Evolutionary conservation across 139 green algal genomes (phyloP).

Genomic region (Coccomyxa sp.): DNA sequence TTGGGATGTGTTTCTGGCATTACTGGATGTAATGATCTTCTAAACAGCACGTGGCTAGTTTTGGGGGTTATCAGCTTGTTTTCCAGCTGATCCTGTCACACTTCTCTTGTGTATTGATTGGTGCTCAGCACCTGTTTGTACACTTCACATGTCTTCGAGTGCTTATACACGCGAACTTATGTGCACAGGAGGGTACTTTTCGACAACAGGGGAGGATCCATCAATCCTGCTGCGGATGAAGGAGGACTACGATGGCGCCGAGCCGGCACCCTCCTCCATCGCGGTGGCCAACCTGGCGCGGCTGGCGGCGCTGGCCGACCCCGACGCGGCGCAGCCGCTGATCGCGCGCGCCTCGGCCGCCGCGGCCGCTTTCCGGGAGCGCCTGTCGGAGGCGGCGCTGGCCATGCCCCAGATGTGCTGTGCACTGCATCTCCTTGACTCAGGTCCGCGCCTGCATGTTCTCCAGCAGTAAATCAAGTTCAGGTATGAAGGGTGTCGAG

Average conservation of each 20-base stretch:
- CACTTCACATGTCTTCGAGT: too few relatives aligned
- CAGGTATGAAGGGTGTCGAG: too few relatives aligned
- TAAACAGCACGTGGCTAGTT: too few relatives aligned
- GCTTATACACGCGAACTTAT: neutral
- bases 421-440: constrained; percentile 44
- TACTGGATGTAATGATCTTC: too few relatives aligned
- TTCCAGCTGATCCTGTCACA: too few relatives aligned
- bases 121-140: too few relatives aligned
- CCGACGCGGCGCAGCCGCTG: constrained; percentile 7
- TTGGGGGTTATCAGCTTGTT: too few relatives aligned
- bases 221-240: constrained; percentile 63
- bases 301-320: constrained; percentile 37
- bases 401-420: constrained; percentile 76
- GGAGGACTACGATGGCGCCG: constrained; percentile 82
- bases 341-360: constrained; percentile 9
- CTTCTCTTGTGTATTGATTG: too few relatives aligned
- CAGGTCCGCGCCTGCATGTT: constrained; percentile 53
- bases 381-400: constrained; percentile 51
- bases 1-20: too few relatives aligned
- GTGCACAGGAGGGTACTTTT: constrained; percentile 65
- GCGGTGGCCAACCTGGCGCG: constrained; percentile 64
- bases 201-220: constrained; percentile 46
- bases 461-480: neutral
- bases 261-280: constrained; percentile 73
- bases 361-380: constrained; percentile 41